Conservation (phyloP, 345 rosid genomes). For the Citrus unshiu region DNA sequence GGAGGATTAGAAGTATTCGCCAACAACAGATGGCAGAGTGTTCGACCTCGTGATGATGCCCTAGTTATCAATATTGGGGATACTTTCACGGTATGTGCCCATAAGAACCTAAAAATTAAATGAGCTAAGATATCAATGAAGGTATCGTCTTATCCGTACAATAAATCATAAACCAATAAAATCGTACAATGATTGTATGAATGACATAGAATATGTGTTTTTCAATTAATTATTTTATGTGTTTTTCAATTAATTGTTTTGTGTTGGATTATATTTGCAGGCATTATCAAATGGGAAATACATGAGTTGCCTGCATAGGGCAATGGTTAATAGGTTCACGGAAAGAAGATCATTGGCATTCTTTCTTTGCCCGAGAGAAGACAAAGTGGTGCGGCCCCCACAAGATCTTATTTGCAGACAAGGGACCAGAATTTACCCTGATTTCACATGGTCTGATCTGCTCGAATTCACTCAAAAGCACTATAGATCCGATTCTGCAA, state of each 20-base stretch:
- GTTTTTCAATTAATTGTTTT: neutral
- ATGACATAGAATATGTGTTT: no score
- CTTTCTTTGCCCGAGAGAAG: slow-evolving; percentile 44
- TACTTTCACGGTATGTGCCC: slow-evolving; percentile 44
- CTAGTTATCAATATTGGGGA: slow-evolving; percentile 59
- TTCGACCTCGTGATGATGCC: slow-evolving; percentile 40
- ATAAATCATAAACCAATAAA: no score
- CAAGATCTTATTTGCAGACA: slow-evolving; percentile 17
- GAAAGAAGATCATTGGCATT: slow-evolving; percentile 41
- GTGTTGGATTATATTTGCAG: slow-evolving; percentile 16
- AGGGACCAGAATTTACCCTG: slow-evolving; percentile 32
- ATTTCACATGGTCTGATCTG: slow-evolving; percentile 42
- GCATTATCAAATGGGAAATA: slow-evolving; percentile 47
- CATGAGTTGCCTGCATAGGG: slow-evolving; percentile 46
- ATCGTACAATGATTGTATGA: no score
- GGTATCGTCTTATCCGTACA: no score
- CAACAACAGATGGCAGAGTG: slow-evolving; percentile 31
- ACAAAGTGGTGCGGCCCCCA: slow-evolving; percentile 40
- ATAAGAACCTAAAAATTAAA: neutral
- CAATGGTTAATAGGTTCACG: slow-evolving; percentile 36
- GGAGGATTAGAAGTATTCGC: slow-evolving; percentile 48
- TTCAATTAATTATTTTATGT: neutral
- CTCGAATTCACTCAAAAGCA: slow-evolving; percentile 35
- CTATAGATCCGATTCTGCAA: slow-evolving; percentile 31
- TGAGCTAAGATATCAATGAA: neutral